These are phyloP conservation scores for Akebia trifoliata DNA, from an alignment of 164 flowering plant genomes.

Conservation along the genomic window DNA sequence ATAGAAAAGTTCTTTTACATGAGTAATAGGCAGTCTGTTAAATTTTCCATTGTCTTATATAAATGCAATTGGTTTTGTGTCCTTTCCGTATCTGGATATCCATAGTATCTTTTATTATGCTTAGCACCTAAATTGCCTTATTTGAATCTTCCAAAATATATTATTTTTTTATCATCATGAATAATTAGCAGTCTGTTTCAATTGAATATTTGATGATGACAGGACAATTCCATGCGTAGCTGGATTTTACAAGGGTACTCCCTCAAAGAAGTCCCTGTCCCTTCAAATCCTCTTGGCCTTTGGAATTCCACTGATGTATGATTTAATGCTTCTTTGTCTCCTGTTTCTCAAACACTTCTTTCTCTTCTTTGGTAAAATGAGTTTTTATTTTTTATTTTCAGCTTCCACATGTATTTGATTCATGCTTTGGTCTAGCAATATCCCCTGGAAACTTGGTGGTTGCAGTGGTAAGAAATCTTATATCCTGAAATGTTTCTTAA, in stretches of 20 bases:
- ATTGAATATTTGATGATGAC: constrained; percentile 6
- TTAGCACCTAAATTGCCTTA: too few relatives aligned
- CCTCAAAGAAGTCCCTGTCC: constrained; percentile 50
- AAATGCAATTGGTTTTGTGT: too few relatives aligned
- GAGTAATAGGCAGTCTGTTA: too few relatives aligned
- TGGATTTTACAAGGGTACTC: constrained; percentile 54
- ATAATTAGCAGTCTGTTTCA: not conserved
- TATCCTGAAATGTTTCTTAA: not conserved
- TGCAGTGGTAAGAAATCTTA: constrained; percentile 55
- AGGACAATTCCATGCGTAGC: constrained; percentile 70
- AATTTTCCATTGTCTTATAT: too few relatives aligned
- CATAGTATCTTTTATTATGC: too few relatives aligned
- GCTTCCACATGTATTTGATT: constrained; percentile 57
- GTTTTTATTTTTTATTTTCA: constrained; percentile 27
- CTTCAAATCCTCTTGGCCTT: constrained; percentile 48
- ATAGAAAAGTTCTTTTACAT: too few relatives aligned
- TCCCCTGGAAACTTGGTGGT: constrained; percentile 84
- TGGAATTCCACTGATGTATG: constrained; percentile 56
- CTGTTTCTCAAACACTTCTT: not conserved
- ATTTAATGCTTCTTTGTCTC: constrained; percentile 8
- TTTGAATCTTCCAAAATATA: too few relatives aligned
- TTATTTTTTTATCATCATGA: not conserved
- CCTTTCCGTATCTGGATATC: too few relatives aligned
- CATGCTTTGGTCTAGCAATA: constrained; percentile 73
- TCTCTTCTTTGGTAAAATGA: constrained; percentile 5